Evolutionary conservation across 306 rosid genomes (phyloP).

Genomic region (Quercus ilex): DNA sequence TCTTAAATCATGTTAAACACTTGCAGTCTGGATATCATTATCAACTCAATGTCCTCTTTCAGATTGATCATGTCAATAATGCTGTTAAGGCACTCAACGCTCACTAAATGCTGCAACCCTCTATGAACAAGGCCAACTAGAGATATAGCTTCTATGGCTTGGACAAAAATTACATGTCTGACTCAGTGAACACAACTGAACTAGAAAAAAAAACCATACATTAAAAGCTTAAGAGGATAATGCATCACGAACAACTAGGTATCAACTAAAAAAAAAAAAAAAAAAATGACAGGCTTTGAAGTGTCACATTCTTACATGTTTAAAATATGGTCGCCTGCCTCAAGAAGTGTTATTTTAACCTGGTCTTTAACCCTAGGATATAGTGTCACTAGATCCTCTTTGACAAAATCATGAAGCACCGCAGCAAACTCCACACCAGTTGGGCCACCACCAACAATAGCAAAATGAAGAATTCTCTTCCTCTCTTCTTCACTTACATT

Average conservation of each 20-base stretch:
- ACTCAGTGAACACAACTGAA: neutral
- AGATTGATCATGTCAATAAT: neutral
- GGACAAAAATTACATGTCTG: neutral
- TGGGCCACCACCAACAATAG: slow-evolving; percentile 98
- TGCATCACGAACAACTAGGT: neutral
- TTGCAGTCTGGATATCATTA: neutral
- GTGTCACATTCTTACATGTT: slow-evolving; percentile 59
- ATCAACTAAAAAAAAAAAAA: neutral
- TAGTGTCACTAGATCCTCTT: slow-evolving; percentile 67
- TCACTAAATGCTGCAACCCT: neutral
- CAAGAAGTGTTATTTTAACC: slow-evolving; percentile 82
- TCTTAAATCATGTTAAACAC: neutral
- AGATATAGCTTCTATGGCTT: neutral
- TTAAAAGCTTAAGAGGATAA: neutral
- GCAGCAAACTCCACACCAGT: slow-evolving; percentile 99
- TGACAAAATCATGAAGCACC: slow-evolving; percentile 87
- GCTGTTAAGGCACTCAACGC: neutral
- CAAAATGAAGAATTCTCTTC: slow-evolving; percentile 94
- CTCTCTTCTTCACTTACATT: slow-evolving; percentile 72
- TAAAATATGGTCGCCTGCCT: slow-evolving; percentile 87
- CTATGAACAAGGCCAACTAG: neutral
- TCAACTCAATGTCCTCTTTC: neutral
- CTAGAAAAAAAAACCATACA: neutral
- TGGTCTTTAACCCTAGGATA: slow-evolving; percentile 73
- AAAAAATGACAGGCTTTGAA: neutral